Evolutionary conservation across 306 rosid genomes (phyloP).

Genomic region (Vigna trinervia): DNA sequence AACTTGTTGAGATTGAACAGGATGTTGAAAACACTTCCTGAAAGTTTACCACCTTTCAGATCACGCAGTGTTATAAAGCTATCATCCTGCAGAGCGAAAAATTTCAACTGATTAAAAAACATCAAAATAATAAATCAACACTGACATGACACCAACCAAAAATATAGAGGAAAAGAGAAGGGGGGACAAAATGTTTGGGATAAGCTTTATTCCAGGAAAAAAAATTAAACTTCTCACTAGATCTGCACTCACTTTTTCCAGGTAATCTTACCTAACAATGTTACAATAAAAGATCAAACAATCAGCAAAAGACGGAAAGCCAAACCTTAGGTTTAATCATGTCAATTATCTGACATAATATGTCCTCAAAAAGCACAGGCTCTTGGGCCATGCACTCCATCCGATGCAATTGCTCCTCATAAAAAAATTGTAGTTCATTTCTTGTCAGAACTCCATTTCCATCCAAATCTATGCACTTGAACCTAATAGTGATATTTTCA

Average conservation of each 20-base stretch:
- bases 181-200: conserved; percentile 21
- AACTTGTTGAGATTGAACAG: conserved; percentile 97
- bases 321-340: conserved; percentile 95
- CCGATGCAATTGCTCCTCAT: conserved; percentile 99
- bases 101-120: conserved; percentile 18
- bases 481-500: conserved; percentile 61
- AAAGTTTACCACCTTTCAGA: conserved; percentile 93
- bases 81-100: conserved; percentile 68
- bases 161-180: conserved; percentile 7
- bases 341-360: conserved; percentile 95
- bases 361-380: conserved; percentile 99
- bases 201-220: conserved; percentile 28
- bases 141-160: background rate
- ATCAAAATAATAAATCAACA: conserved; percentile 30
- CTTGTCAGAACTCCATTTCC: conserved; percentile 94
- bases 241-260: conserved; percentile 21
- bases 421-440: conserved; percentile 95
- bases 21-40: conserved; percentile 96
- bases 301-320: conserved; percentile 37
- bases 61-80: conserved; percentile 70
- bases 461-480: conserved; percentile 98
- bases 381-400: conserved; percentile 99
- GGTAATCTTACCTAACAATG: conserved; percentile 23
- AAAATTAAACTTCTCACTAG: conserved; percentile 16
- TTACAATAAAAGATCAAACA: conserved; percentile 25